Evolutionary conservation across 495 filamentous ascomycete species (phyloP), one percentile per base, ranked within the genome.

Genomic region (Rusavskia elegans): DNA sequence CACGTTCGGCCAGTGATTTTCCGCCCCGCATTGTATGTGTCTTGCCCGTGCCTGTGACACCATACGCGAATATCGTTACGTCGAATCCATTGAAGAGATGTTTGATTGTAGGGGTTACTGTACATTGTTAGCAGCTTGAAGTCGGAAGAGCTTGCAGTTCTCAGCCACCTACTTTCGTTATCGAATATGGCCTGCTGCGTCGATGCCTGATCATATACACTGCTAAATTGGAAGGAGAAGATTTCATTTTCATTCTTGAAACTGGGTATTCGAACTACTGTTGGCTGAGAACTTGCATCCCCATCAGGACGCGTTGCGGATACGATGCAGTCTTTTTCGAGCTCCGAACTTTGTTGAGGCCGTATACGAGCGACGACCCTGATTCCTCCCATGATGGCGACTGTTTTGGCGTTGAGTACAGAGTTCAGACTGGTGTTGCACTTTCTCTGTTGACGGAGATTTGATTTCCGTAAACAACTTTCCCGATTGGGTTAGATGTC

Each of bases 1-100:
- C 92, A 61, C 92, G 76, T 21, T 98, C 92, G 7, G 85, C 81
- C 42, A 95, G 71, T 59, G 82, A 81, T 66, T 95, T 84, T 49
- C 90, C 89, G 51, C 92, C 92, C 53, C 92, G 81, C 92, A 98
- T 98, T 1, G 92, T 98, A 69, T 96, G 87, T 48, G 92, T 98
- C 67, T 98, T 98, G 21, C 92, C 92, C 0, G 88, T 95, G 21
- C 92, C 92, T 1, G 92, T 97, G 20, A 89, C 86, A 38, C 92
- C 92, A 60, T 98, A 96, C 38, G 92, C 90, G 62, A 98, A 98
- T 48, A 97, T 76, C 2, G 89, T 95, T 25, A 94, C 81, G 65
- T 98, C 92, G 57, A 88, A 81, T 49, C 92, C 92, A 64, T 87
- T 83, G 70, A 98, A 95, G 5, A 98, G 79, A 51, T 94, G 83